phyloP scores from a whole-genome alignment of 2,329 filamentous ascomycete genomes.

The Cadophora sp. region DNA sequence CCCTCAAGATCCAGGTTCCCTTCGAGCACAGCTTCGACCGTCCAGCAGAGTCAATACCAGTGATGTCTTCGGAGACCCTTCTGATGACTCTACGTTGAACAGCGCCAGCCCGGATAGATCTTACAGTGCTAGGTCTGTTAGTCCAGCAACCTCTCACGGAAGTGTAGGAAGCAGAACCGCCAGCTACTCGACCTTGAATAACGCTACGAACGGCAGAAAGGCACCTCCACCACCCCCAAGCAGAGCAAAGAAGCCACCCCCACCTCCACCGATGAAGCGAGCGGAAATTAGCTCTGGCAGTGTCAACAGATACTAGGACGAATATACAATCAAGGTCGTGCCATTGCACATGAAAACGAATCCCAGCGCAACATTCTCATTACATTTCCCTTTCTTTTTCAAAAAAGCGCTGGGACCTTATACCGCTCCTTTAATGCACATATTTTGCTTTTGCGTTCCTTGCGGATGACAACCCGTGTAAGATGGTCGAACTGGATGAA shows the following conservation, averaged over 20 bases:
- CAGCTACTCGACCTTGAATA: slow-evolving; percentile 54
- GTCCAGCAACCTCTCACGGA: slow-evolving; percentile 60
- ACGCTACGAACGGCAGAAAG: slow-evolving; percentile 49
- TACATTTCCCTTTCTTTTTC: not conserved
- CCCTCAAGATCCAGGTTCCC: slow-evolving; percentile 54
- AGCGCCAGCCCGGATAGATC: slow-evolving; percentile 56
- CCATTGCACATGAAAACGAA: not conserved
- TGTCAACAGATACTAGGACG: slow-evolving; percentile 34
- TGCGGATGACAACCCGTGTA: not conserved
- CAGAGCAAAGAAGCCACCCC: slow-evolving; percentile 70
- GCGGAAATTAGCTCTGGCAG: slow-evolving; percentile 44
- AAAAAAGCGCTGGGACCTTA: slow-evolving; percentile 7
- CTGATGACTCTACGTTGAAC: slow-evolving; percentile 57
- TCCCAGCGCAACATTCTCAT: not conserved
- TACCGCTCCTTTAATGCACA: slow-evolving; percentile 21
- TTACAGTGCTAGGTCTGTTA: slow-evolving; percentile 57
- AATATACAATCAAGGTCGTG: not conserved
- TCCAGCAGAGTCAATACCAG: slow-evolving; percentile 37
- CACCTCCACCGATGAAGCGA: slow-evolving; percentile 69
- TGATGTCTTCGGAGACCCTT: slow-evolving; percentile 57
- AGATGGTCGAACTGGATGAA: slow-evolving; percentile 5
- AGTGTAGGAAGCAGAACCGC: slow-evolving; percentile 57
- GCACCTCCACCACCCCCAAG: slow-evolving; percentile 68
- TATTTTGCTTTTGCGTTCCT: slow-evolving; percentile 11
- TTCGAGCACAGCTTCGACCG: slow-evolving; percentile 47